Evolutionary conservation across 2,329 filamentous ascomycete genomes (phyloP), one percentile per base, ranked within the genome.

Genomic region (Penicillium sp.): DNA sequence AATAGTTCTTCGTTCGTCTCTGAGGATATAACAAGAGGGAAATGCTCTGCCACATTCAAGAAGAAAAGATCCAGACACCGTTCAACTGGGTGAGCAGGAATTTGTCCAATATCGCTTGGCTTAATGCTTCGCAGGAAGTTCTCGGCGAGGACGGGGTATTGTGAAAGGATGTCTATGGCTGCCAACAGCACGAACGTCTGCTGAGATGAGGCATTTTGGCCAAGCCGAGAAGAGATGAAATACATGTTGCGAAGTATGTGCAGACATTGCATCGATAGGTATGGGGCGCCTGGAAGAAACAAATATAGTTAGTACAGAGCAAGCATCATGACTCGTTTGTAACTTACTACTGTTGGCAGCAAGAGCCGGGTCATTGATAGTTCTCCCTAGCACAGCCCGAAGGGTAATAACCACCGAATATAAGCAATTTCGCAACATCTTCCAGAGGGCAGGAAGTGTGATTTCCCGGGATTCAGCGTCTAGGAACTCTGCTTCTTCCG

Each of bases 41-140:
- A 86, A 72, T 96, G 90, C 72, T 96, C 93, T 2, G 90, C 88
- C 0, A 88, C 85, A 69, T 96, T 94, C 61, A 97, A 83, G 75
- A 96, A 96, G 78, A 91, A 96, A 17, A 96, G 83, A 70, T 94
- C 89, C n/a, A 93, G 78, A 19, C 84, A 88, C 57, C 89, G 83
- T 64, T 91, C 85, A 2, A 91, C 78, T 6, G 88, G 86, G 62
- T 89, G 83, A 6, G 78, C 75, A 0, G 88, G 84, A 33, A 89
- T 85, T 39, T 79, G 75, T 41, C 83, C 81, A 19, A 82, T 71
- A 57, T 82, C 77, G 42, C 75, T 73, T 6, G 85, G 85, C 57
- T 82, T 81, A 49, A 89, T 88, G 21, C 83, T 82, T 60, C 81
- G 79, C 25, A 96, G 77, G 66, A 96, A 90, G 21, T 82, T 79